phyloP scores from a whole-genome alignment of 2,329 filamentous ascomycete species.

The Myriosclerotinia duriaeana region DNA sequence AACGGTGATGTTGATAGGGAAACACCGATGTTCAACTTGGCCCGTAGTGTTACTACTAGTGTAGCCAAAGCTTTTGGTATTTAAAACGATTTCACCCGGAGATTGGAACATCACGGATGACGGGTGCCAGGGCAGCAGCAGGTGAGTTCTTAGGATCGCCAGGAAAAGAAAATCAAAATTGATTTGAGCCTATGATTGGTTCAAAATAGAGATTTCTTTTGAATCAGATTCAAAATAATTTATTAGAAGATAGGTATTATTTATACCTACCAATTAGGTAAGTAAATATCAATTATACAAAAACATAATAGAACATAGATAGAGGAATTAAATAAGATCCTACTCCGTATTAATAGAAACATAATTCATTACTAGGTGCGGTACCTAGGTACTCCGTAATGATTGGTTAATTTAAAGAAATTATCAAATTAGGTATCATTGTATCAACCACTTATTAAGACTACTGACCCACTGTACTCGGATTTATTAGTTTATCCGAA shows the following conservation, averaged over 20 bases:
- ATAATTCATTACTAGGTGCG: too few species aligned
- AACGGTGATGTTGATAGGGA: slow-evolving; percentile 3
- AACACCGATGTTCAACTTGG: slow-evolving; percentile 7
- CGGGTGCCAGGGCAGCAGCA: too few species aligned
- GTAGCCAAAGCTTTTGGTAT: not conserved
- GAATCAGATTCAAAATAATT: slow-evolving; percentile 14
- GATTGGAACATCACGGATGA: too few species aligned
- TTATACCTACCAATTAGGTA: too few species aligned
- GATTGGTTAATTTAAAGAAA: not conserved
- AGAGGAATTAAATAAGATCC: too few species aligned
- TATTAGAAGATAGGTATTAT: too few species aligned
- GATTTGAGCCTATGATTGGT: not conserved
- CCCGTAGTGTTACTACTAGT: too few species aligned
- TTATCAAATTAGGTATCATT: not conserved
- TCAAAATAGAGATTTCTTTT: slow-evolving; percentile 9
- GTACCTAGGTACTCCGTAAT: too few species aligned
- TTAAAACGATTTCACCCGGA: slow-evolving; percentile 7
- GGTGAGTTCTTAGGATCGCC: not conserved
- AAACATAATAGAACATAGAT: not conserved
- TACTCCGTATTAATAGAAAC: not conserved
- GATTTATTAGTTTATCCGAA: not conserved
- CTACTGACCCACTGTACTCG: too few species aligned
- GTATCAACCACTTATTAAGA: too few species aligned
- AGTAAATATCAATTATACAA: not conserved
- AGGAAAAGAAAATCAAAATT: not conserved